phyloP scores from a whole-genome alignment of 208 protist genomes.

The Acanthamoeba healyi region DNA sequence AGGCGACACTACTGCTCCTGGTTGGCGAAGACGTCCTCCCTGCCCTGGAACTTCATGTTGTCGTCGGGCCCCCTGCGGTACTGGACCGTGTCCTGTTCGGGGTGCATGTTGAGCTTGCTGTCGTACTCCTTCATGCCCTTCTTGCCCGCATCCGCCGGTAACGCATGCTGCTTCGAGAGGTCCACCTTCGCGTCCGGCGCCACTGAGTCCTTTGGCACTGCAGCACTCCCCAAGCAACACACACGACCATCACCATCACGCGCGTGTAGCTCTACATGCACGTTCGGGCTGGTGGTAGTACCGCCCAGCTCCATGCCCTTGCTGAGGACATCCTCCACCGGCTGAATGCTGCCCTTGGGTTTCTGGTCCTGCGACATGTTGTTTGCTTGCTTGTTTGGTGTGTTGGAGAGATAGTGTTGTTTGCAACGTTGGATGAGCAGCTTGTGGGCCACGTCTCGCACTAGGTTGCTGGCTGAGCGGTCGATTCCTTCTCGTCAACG shows the following conservation, averaged over 20 bases:
- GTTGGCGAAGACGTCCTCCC: background rate
- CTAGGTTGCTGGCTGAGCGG: no score
- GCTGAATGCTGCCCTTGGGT: background rate
- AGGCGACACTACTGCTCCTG: background rate
- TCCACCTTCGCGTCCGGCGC: background rate
- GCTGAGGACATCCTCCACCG: background rate
- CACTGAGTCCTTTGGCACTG: background rate
- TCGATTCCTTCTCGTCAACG: no score
- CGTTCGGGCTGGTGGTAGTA: no score
- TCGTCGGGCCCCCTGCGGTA: slow-evolving; percentile 12
- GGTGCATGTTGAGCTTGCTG: background rate
- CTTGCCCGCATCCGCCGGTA: background rate
- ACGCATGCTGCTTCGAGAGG: background rate
- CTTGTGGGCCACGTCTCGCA: no score
- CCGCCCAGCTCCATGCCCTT: background rate
- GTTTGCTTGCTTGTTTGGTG: background rate
- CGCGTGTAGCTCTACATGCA: no score
- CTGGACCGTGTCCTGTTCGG: background rate
- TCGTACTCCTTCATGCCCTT: background rate
- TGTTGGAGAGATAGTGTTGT: no score
- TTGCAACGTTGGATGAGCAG: no score
- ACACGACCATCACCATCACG: no score
- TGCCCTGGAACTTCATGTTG: slow-evolving; percentile 18
- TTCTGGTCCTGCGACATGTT: background rate
- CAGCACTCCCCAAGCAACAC: no score